Percentiles rank a stretch among this genome's conserved stretches.
phyloP scores from a whole-genome alignment of 495 filamentous ascomycete species.

The Parathielavia hyrcaniae region DNA sequence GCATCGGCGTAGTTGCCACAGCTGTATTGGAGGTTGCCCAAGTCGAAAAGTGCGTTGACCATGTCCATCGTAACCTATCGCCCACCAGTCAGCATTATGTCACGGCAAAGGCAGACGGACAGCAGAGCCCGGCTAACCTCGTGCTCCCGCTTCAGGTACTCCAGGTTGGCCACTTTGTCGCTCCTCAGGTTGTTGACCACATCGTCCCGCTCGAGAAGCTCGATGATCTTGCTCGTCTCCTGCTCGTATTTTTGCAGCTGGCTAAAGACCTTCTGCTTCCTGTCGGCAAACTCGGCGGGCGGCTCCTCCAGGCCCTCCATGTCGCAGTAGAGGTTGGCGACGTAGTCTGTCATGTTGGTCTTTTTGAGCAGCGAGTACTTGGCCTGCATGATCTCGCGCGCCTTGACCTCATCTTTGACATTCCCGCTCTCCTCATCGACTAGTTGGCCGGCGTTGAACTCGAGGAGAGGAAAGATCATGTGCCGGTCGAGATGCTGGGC shows the following conservation, averaged over 20 bases:
- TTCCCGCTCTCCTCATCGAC: constrained; percentile 50
- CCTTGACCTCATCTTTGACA: constrained; percentile 47
- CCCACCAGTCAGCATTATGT: constrained; percentile 17
- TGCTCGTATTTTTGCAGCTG: constrained; percentile 73
- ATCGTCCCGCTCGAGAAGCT: constrained; percentile 74
- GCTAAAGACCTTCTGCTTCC: constrained; percentile 80
- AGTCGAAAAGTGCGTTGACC: constrained; percentile 90
- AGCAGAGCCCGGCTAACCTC: constrained; percentile 50
- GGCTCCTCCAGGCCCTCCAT: constrained; percentile 71
- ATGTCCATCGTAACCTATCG: constrained; percentile 76
- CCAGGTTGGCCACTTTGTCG: constrained; percentile 96
- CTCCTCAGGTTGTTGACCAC: constrained; percentile 81
- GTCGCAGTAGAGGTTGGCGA: constrained; percentile 79
- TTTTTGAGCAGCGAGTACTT: constrained; percentile 89
- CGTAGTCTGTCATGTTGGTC: constrained; percentile 98
- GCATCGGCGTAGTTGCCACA: constrained; percentile 87
- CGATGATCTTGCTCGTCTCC: constrained; percentile 76
- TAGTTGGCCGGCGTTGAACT: constrained; percentile 60
- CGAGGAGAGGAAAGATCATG: constrained; percentile 86
- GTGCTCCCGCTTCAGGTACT: constrained; percentile 90
- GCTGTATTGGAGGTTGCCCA: constrained; percentile 91
- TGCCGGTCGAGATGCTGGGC: constrained; percentile 92
- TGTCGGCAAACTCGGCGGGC: constrained; percentile 78
- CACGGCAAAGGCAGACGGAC: background rate
- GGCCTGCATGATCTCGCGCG: constrained; percentile 65